Conservation (phyloP, 371 early-diverging fungal species). For the Apophysomyces elegans region DNA sequence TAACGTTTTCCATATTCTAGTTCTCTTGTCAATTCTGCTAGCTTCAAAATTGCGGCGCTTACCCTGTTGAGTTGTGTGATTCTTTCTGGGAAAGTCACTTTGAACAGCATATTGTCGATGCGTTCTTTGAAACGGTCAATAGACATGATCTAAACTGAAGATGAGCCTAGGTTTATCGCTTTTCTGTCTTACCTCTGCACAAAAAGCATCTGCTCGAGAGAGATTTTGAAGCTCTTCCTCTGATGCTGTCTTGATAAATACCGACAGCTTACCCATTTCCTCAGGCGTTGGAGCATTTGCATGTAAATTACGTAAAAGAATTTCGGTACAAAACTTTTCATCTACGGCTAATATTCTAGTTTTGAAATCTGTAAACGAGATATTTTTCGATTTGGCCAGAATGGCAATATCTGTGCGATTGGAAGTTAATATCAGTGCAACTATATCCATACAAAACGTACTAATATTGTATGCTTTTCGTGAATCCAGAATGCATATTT, state of each 20-base stretch:
- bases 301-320: slow-evolving; percentile 68
- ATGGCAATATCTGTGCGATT: slow-evolving; percentile 61
- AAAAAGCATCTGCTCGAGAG: slow-evolving; percentile 83
- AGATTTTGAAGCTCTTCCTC: slow-evolving; percentile 69
- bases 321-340: slow-evolving; percentile 66
- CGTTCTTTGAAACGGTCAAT: slow-evolving; percentile 83
- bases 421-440: neutral
- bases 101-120: slow-evolving; percentile 75
- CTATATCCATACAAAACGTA: slow-evolving; percentile 32
- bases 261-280: slow-evolving; percentile 74
- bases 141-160: slow-evolving; percentile 65
- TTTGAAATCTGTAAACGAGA: slow-evolving; percentile 62
- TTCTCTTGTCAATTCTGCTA: neutral
- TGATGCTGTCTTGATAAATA: slow-evolving; percentile 67
- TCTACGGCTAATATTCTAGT: slow-evolving; percentile 66
- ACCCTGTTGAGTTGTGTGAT: slow-evolving; percentile 71
- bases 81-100: slow-evolving; percentile 74
- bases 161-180: slow-evolving; percentile 26
- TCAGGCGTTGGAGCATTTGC: slow-evolving; percentile 73
- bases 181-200: slow-evolving; percentile 65
- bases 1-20: slow-evolving; percentile 56
- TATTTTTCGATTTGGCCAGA: slow-evolving; percentile 70
- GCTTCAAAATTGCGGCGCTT: slow-evolving; percentile 3
- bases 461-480: slow-evolving; percentile 82
- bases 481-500: slow-evolving; percentile 70